These are phyloP conservation scores for Pistacia vera DNA, from an alignment of 345 rosid species.

Conservation along the genomic window DNA sequence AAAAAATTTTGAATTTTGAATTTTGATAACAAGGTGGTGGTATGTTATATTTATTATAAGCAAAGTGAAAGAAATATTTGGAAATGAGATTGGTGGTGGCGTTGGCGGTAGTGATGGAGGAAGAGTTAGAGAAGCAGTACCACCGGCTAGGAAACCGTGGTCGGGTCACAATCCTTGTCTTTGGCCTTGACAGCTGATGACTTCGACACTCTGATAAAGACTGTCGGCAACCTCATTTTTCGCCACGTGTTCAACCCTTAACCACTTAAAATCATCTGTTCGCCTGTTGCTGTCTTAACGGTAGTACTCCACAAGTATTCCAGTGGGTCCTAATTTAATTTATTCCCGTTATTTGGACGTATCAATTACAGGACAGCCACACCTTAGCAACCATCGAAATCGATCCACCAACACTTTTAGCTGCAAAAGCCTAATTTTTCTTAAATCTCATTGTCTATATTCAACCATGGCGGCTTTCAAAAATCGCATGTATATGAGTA, in stretches of 20 bases:
- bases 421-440: too few species aligned
- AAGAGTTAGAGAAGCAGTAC: not conserved
- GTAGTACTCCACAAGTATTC: not conserved
- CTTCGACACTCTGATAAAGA: slow-evolving; percentile 23
- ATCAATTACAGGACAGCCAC: not conserved
- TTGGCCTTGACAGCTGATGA: too few species aligned
- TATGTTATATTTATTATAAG: too few species aligned
- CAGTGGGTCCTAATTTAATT: not conserved
- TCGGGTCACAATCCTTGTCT: slow-evolving; percentile 17
- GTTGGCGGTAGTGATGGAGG: too few species aligned
- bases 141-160: not conserved
- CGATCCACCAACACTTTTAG: not conserved
- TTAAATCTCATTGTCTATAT: not conserved
- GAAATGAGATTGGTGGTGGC: too few species aligned
- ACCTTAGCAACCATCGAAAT: not conserved
- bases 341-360: not conserved
- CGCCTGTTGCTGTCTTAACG: not conserved
- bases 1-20: too few species aligned
- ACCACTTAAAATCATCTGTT: not conserved
- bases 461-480: slow-evolving; percentile 17
- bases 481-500: not conserved
- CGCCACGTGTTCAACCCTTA: slow-evolving; percentile 14
- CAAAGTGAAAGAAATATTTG: too few species aligned
- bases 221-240: slow-evolving; percentile 31
- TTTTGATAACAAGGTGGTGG: too few species aligned